A percentile compares a stretch with the other conserved stretches of the same genome.
Evolutionary conservation across 2,329 filamentous ascomycete species (phyloP).

Genomic region (Exophiala spinifera): DNA sequence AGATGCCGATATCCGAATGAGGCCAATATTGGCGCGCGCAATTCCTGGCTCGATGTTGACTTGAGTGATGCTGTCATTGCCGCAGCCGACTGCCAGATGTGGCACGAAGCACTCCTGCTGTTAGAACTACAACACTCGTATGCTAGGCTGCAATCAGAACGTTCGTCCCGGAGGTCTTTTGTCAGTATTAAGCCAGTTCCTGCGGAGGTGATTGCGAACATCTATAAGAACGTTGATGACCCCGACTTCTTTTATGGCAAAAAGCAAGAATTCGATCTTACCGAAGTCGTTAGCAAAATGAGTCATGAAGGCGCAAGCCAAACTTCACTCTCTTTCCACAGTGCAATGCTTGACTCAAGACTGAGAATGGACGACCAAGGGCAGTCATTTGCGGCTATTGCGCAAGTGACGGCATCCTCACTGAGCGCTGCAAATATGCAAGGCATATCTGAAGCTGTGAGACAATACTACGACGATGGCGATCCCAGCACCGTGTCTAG

Average conservation of each 20-base stretch:
- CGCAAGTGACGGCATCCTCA: conserved; percentile 28
- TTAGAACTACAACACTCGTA: conserved; percentile 68
- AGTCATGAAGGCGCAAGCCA: conserved; percentile 86
- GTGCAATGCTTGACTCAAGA: conserved; percentile 85
- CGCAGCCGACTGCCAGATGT: conserved; percentile 76
- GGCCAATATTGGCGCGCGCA: conserved; percentile 71
- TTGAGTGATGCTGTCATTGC: conserved; percentile 66
- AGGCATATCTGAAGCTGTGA: conserved; percentile 75
- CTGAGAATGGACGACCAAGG: conserved; percentile 58
- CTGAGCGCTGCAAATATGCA: conserved; percentile 78
- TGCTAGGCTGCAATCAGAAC: conserved; percentile 38
- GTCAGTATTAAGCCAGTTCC: conserved; percentile 54
- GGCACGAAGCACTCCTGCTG: conserved; percentile 80
- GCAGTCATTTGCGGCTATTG: conserved; percentile 49
- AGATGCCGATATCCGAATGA: conserved; percentile 74
- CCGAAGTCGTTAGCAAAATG: conserved; percentile 73
- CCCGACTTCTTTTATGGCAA: conserved; percentile 95
- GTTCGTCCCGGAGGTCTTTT: conserved; percentile 65
- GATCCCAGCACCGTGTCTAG: neutral
- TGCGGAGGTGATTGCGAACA: conserved; percentile 68
- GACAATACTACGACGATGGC: conserved; percentile 38
- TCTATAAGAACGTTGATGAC: conserved; percentile 92
- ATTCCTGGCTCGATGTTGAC: conserved; percentile 83
- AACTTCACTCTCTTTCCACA: conserved; percentile 85
- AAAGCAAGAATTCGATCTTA: conserved; percentile 70